Conservation (phyloP, 106 monocot genomes). For the Acanthochlamys bracteata region DNA sequence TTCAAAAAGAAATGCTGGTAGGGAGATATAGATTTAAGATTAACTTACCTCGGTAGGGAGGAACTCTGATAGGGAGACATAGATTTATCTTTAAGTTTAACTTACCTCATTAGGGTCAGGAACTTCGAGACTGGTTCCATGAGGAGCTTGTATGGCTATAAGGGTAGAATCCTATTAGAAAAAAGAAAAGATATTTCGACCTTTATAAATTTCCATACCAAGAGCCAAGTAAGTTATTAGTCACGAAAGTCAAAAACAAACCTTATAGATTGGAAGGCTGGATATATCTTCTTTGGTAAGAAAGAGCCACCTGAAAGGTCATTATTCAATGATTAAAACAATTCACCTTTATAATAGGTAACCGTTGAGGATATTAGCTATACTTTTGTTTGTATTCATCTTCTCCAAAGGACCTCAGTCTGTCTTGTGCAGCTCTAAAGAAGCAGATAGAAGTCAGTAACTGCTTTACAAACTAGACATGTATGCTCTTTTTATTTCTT, state of each 20-base stretch:
- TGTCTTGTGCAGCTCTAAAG: constrained; percentile 53
- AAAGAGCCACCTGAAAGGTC: constrained; percentile 50
- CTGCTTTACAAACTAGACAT: neutral
- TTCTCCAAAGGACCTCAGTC: constrained; percentile 27
- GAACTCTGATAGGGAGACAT: constrained; percentile 44
- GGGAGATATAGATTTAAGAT: too few relatives aligned
- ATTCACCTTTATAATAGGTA: neutral
- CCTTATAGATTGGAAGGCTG: constrained; percentile 54
- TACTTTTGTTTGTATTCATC: constrained; percentile 50
- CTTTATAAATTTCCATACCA: neutral
- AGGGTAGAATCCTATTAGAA: constrained; percentile 55
- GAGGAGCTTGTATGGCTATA: constrained; percentile 88
- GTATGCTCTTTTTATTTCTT: neutral
- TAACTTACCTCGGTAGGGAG: constrained; percentile 62
- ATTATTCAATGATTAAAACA: neutral
- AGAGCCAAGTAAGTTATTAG: too few relatives aligned
- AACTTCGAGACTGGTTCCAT: constrained; percentile 86
- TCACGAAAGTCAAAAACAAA: constrained; percentile 23
- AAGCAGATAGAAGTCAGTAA: constrained; percentile 10
- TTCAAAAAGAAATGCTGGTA: too few relatives aligned
- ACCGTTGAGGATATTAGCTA: neutral
- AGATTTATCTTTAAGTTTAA: neutral
- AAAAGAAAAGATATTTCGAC: neutral
- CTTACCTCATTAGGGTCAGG: constrained; percentile 85
- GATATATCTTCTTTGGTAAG: constrained; percentile 73